Conservation (phyloP, 805 yeast genomes). For the Cyberlindnera mycetangii region DNA sequence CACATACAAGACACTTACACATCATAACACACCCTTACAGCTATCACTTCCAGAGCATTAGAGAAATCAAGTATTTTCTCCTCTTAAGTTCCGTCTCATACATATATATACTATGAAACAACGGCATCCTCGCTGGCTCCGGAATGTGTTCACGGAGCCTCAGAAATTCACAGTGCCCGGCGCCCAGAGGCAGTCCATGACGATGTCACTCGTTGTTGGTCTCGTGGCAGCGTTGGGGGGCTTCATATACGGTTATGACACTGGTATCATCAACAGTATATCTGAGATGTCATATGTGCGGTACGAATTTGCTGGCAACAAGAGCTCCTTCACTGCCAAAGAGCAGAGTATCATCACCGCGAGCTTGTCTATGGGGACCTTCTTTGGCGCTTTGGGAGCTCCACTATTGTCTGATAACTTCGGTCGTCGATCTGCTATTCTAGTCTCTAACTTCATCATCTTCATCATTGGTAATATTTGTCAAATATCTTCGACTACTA, state of each 20-base stretch:
- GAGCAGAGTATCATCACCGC: slow-evolving; percentile 75
- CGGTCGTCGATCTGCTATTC: slow-evolving; percentile 70
- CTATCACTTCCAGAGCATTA: too few species aligned
- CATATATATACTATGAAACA: background rate
- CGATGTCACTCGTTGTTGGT: slow-evolving; percentile 72
- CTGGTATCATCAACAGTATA: slow-evolving; percentile 79
- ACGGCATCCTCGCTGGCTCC: slow-evolving; percentile 8
- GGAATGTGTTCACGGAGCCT: slow-evolving; percentile 23
- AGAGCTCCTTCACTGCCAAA: slow-evolving; percentile 47
- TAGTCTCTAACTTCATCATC: slow-evolving; percentile 55
- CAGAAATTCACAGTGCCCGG: slow-evolving; percentile 19
- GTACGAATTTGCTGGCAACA: slow-evolving; percentile 48
- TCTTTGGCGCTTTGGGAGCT: slow-evolving; percentile 59
- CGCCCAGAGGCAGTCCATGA: slow-evolving; percentile 44
- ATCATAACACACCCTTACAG: too few species aligned
- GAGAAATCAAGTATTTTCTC: too few species aligned
- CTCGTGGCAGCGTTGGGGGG: slow-evolving; percentile 89
- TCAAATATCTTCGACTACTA: slow-evolving; percentile 54
- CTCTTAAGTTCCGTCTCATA: too few species aligned
- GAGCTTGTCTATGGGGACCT: slow-evolving; percentile 78
- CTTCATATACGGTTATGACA: slow-evolving; percentile 84
- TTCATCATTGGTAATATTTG: slow-evolving; percentile 71
- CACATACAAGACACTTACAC: too few species aligned
- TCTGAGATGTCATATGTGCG: slow-evolving; percentile 72
- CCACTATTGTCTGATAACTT: slow-evolving; percentile 64